Percentiles rank a stretch among this genome's conserved stretches.
phyloP scores from a whole-genome alignment of 163 green algal species.

The Trebouxiophyceae sp. region DNA sequence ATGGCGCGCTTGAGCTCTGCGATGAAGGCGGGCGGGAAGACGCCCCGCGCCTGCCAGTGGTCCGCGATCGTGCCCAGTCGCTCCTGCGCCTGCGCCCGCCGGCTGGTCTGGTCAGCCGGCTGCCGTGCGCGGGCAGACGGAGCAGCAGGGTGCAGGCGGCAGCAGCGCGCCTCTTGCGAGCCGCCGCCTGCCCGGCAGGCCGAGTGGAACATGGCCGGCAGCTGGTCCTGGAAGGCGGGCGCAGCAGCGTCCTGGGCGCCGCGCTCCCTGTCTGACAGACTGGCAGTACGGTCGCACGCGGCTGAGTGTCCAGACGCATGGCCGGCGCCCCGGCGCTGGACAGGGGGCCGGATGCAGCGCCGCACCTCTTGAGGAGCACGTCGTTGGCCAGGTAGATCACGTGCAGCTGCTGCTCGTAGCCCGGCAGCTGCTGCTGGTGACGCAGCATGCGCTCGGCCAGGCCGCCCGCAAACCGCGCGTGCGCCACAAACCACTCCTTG shows the following conservation, averaged over 20 bases:
- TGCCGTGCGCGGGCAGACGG: not conserved
- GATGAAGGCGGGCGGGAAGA: conserved; percentile 13
- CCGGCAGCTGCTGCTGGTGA: conserved; percentile 17
- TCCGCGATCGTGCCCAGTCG: not conserved
- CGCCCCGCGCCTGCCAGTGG: conserved; percentile 11
- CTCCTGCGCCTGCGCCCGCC: not conserved
- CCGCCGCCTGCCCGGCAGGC: conserved; percentile 11
- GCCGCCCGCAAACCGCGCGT: conserved; percentile 33
- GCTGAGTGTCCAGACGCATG: not conserved
- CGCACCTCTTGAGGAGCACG: conserved; percentile 65
- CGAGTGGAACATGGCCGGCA: conserved; percentile 49
- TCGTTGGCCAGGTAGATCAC: conserved; percentile 77
- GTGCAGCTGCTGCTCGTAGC: conserved; percentile 57
- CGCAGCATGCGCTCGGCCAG: conserved; percentile 50
- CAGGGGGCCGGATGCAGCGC: not conserved
- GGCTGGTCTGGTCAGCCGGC: not conserved
- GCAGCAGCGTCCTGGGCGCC: conserved; percentile 20
- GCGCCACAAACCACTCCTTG: conserved; percentile 68
- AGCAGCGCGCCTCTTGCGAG: not conserved
- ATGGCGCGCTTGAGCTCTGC: conserved; percentile 9
- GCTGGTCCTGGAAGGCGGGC: conserved; percentile 41
- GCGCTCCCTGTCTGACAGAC: conserved; percentile 3
- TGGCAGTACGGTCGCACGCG: not conserved
- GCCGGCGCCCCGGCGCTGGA: not conserved
- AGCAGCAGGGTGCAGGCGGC: not conserved